These are phyloP conservation scores for Sporothrix pallida DNA, from an alignment of 2,329 filamentous ascomycete species.

Conservation along the genomic window DNA sequence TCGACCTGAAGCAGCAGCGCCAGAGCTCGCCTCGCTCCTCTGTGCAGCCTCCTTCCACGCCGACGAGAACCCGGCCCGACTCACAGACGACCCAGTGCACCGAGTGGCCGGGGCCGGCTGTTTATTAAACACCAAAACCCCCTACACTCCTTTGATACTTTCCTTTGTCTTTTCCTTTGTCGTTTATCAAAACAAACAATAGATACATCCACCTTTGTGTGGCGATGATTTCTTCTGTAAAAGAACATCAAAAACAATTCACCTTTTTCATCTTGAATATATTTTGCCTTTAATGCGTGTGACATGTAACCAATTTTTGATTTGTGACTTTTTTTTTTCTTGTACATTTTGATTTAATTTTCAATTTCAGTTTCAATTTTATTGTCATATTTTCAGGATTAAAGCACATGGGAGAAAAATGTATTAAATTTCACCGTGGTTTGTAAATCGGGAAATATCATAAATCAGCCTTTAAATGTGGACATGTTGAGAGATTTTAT, in stretches of 20 bases:
- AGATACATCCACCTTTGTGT: neutral
- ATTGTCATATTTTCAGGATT: too few species aligned
- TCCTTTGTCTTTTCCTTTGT: neutral
- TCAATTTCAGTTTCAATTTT: too few species aligned
- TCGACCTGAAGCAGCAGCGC: neutral
- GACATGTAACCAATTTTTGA: neutral
- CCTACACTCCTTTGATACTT: too few species aligned
- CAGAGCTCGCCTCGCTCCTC: too few species aligned
- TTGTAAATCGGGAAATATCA: too few species aligned
- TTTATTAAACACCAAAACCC: neutral
- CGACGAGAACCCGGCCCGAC: neutral
- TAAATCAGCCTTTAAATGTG: too few species aligned
- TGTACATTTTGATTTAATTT: too few species aligned
- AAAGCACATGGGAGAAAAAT: too few species aligned
- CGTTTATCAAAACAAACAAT: neutral
- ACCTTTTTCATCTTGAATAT: neutral
- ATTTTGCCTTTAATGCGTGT: neutral
- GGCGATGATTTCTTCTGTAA: neutral
- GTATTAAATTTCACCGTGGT: too few species aligned
- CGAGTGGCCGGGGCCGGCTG: neutral
- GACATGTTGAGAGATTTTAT: too few species aligned
- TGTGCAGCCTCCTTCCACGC: too few species aligned
- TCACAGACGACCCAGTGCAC: conserved; percentile 4
- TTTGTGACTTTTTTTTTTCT: too few species aligned
- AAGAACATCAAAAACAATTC: neutral